These are phyloP conservation scores for Chamaecyparis obtusa DNA, from an alignment of 75 land plant species.

Conservation along the genomic window DNA sequence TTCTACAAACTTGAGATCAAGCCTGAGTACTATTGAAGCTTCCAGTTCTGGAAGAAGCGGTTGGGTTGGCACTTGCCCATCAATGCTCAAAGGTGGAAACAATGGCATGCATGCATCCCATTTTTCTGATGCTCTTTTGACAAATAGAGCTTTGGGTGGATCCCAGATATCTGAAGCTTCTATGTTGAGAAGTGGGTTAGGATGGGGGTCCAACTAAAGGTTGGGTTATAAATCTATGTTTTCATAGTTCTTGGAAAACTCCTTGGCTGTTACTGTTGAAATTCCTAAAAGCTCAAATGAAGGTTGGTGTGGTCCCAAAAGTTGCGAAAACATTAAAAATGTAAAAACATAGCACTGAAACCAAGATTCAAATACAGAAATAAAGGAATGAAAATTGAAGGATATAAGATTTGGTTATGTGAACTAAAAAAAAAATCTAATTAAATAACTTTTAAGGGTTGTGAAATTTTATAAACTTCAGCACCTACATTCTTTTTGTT, in stretches of 20 bases:
- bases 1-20: not conserved
- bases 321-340: not conserved
- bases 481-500: not conserved
- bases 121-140: not conserved
- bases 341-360: too few relatives aligned
- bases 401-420: too few relatives aligned
- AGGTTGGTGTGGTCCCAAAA: conserved; percentile 4
- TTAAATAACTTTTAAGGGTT: too few relatives aligned
- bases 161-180: conserved; percentile 1
- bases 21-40: not conserved
- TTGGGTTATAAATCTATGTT: not conserved
- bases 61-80: not conserved
- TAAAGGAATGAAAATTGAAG: too few relatives aligned
- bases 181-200: not conserved
- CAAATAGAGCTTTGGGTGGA: conserved; percentile 5
- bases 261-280: not conserved
- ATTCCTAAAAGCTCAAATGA: not conserved
- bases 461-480: too few relatives aligned
- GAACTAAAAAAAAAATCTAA: too few relatives aligned
- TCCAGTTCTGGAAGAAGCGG: not conserved
- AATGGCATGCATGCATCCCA: not conserved
- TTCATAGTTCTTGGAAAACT: not conserved
- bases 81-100: not conserved
- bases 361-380: too few relatives aligned
- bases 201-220: conserved; percentile 5